phyloP scores from a whole-genome alignment of 2,329 filamentous ascomycete species.

The Drechslerella stenobrocha region DNA sequence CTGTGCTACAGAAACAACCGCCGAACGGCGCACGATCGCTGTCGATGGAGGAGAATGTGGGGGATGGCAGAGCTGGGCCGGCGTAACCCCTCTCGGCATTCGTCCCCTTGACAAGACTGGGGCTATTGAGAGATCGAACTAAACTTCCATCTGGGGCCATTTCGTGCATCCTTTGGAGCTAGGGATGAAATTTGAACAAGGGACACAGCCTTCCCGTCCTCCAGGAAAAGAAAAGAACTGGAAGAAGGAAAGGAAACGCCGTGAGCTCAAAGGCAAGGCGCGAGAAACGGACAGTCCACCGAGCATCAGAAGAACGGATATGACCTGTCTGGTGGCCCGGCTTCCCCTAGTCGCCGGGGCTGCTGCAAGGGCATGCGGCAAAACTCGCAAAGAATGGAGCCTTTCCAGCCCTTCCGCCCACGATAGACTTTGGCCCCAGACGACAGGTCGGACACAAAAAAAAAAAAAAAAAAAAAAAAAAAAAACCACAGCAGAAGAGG shows the following conservation, averaged over 20 bases:
- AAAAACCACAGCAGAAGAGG: too few relatives aligned
- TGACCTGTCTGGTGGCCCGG: constrained; percentile 11
- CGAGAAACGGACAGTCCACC: neutral
- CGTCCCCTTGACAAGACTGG: constrained; percentile 26
- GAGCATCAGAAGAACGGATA: neutral
- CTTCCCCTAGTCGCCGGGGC: constrained; percentile 20
- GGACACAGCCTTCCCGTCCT: constrained; percentile 39
- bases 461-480: too few relatives aligned
- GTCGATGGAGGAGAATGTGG: constrained; percentile 4
- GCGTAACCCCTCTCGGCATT: constrained; percentile 26
- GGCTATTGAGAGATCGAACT: constrained; percentile 44
- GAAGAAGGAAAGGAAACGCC: constrained; percentile 24
- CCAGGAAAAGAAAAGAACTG: constrained; percentile 13
- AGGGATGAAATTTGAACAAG: constrained; percentile 49
- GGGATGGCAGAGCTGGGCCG: constrained; percentile 3
- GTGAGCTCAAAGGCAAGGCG: constrained; percentile 4
- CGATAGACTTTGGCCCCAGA: constrained; percentile 8
- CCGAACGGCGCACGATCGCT: constrained; percentile 10
- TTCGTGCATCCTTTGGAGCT: constrained; percentile 47
- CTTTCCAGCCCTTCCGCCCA: constrained; percentile 12
- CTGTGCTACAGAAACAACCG: constrained; percentile 38
- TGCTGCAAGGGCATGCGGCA: constrained; percentile 6
- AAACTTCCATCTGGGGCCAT: constrained; percentile 48
- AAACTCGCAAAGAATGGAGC: constrained; percentile 4
- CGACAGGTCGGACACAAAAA: too few relatives aligned